Base-by-base conservation (phyloP, 2,329 filamentous ascomycete species). In the Teratosphaeria epicoccoides region DNA sequence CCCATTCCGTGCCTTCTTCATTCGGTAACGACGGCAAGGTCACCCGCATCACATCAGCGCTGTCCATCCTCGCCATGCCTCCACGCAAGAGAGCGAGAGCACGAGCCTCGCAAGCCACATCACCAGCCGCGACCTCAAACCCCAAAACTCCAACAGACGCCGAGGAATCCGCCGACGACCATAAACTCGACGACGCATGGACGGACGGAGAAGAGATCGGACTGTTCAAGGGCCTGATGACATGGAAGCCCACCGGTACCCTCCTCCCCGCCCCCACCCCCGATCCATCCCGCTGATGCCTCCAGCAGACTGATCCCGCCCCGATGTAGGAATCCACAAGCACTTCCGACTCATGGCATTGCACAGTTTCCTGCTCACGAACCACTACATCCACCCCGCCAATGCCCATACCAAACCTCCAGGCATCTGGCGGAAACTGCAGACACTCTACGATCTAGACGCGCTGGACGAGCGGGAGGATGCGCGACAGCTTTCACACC, bases 161-260 rank as follows among this genome's bases (percentile, higher is more conserved):
- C 25, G 53, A 58, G 6, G 65, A 68, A 20, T 67, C 69, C 79
- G 45, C 43, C 49, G 55, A 57, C 20, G 55, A 59, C 6, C 72
- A 82, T 55, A 64, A 76, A 24, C 68, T 80, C 47, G 79, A 81
- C 52, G 87, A 91, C 58, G 80, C 84, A 24, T 98, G 93, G 93
- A 96, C 89, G 3, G 90, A 95, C 63, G 91, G 96, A 64, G 93
- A 98, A 69, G 85, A 95, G 59, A 89, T 88, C 1, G 90, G 88
- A 40, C 77, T 98, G 0, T 88, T 95, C 72, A 96, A 96, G 67
- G 88, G 84, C 49, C 85, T 97, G 59, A 90, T 97, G 58, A 80
- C 84, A 65, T 95, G 87, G 85, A 98, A 98, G 67, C 93, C 93
- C n/a, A 91, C 91, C 40, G 91, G 89, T 88, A 66, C 59, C 26